A percentile compares a stretch with the other conserved stretches of the same genome.
These are phyloP conservation scores for Ogataea polymorpha DNA, from an alignment of 805 yeast genomes.

Conservation along the genomic window DNA sequence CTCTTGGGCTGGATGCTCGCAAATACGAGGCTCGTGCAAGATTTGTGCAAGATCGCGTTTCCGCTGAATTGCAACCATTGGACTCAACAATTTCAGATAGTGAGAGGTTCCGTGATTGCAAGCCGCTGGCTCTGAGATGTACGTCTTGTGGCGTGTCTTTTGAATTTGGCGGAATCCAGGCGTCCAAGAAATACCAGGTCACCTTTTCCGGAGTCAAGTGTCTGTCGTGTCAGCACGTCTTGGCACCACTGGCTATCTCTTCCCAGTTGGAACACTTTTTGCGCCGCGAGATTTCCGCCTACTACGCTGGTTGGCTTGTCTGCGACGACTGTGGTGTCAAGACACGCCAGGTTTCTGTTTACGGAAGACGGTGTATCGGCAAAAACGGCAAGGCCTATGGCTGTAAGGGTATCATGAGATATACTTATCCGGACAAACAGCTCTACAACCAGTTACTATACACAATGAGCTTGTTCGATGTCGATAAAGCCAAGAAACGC, in stretches of 20 bases:
- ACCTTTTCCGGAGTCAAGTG: conserved; percentile 73
- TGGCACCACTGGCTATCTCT: conserved; percentile 55
- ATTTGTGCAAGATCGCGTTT: conserved; percentile 33
- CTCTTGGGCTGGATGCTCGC: conserved; percentile 73
- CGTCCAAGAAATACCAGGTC: conserved; percentile 58
- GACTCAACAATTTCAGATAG: conserved; percentile 78
- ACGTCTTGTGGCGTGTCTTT: conserved; percentile 54
- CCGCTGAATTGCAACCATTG: conserved; percentile 59
- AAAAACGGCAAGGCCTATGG: conserved; percentile 56
- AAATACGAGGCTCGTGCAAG: conserved; percentile 50
- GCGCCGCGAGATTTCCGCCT: conserved; percentile 64
- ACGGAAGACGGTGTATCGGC: conserved; percentile 82
- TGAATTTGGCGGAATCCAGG: conserved; percentile 70
- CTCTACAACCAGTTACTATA: conserved; percentile 85
- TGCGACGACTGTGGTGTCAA: conserved; percentile 87
- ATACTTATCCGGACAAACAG: conserved; percentile 71
- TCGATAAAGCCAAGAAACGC: conserved; percentile 65
- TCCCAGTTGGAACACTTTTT: conserved; percentile 74
- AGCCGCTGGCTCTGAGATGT: conserved; percentile 57
- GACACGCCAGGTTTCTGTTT: conserved; percentile 85
- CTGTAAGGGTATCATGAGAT: conserved; percentile 79
- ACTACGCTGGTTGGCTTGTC: conserved; percentile 80
- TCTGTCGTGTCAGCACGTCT: conserved; percentile 48
- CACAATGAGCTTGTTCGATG: conserved; percentile 74
- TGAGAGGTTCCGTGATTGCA: conserved; percentile 73